These are phyloP conservation scores for Tetrahymena elliotti DNA, from an alignment of 73 alveolate species.

Conservation along the genomic window DNA sequence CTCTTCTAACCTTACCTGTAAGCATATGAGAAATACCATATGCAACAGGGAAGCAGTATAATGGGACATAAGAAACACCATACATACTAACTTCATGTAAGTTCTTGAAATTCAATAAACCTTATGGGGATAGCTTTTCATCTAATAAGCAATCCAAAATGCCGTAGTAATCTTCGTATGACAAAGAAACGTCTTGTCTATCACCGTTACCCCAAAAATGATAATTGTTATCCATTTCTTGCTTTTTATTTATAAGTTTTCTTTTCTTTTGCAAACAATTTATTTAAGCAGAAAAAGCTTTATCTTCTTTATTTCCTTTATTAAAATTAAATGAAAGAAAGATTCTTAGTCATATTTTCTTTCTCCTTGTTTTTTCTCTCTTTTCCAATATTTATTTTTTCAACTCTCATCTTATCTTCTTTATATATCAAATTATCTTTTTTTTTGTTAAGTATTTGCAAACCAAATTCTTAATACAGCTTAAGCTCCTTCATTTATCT, in stretches of 20 bases:
- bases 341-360: background rate
- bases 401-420: background rate
- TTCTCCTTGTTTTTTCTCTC: background rate
- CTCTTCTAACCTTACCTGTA: background rate
- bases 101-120: background rate
- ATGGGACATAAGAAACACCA: background rate
- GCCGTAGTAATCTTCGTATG: background rate
- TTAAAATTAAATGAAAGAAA: background rate
- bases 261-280: background rate
- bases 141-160: background rate
- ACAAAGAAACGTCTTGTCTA: background rate
- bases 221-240: background rate
- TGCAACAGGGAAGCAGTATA: conserved; percentile 1
- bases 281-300: background rate
- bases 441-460: background rate
- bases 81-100: background rate
- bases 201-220: conserved; percentile 2
- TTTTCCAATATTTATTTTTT: background rate
- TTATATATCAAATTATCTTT: background rate
- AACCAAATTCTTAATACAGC: background rate
- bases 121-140: background rate
- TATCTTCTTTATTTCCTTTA: background rate
- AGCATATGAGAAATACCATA: background rate
- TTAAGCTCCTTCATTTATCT: background rate
- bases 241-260: background rate